Percentiles rank a stretch among this genome's conserved stretches.
Conservation (phyloP, 2,329 filamentous ascomycete genomes). For the Exophiala bonariae region DNA sequence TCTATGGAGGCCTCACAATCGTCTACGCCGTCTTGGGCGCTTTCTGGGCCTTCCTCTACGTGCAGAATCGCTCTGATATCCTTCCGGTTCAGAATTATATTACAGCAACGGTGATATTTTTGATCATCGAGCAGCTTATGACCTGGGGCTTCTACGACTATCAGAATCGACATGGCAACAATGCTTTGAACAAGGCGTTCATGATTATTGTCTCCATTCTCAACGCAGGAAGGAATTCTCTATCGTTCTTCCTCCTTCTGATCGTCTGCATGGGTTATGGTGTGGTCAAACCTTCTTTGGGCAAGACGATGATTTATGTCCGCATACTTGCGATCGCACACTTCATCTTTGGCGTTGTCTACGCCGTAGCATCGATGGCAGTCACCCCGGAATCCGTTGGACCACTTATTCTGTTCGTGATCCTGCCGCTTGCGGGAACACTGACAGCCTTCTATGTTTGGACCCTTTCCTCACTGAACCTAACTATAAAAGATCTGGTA, state of each 20-base stretch:
- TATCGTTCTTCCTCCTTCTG: constrained; percentile 95
- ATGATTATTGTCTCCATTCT: constrained; percentile 90
- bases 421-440: constrained; percentile 86
- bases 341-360: constrained; percentile 86
- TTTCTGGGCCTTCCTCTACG: constrained; percentile 94
- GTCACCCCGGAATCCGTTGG: constrained; percentile 88
- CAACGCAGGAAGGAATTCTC: constrained; percentile 92
- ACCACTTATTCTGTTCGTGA: constrained; percentile 86
- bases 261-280: constrained; percentile 99
- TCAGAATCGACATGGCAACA: constrained; percentile 85
- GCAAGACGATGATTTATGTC: constrained; percentile 91
- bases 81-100: constrained; percentile 99
- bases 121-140: constrained; percentile 95
- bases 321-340: constrained; percentile 87
- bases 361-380: constrained; percentile 83
- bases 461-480: constrained; percentile 93
- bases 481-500: constrained; percentile 92
- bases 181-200: constrained; percentile 76
- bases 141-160: constrained; percentile 99
- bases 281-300: constrained; percentile 90
- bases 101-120: constrained; percentile 90
- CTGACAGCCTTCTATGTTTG: constrained; percentile 97
- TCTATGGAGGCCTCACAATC: constrained; percentile 92
- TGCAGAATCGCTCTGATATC: constrained; percentile 90
- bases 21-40: constrained; percentile 83